A percentile compares a stretch with the other conserved stretches of the same genome.
phyloP scores from a whole-genome alignment of 2,329 filamentous ascomycete species.

The Laburnicola sp. region DNA sequence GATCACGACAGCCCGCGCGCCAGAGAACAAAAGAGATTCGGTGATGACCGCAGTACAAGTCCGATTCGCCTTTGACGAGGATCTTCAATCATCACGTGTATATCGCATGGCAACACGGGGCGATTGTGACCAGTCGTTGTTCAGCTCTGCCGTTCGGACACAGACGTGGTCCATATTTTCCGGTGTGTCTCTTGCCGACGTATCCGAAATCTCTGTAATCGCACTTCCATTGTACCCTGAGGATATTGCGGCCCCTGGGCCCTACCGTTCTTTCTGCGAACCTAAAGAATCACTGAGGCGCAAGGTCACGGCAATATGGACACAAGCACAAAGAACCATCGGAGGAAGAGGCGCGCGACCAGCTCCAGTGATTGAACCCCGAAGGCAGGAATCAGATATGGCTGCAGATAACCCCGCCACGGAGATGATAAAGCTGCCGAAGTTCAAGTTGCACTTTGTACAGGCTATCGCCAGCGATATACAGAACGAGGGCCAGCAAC shows the following conservation, averaged over 20 bases:
- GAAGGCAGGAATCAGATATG: too few species aligned
- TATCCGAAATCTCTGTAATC: conserved; percentile 9
- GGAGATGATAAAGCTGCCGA: too few species aligned
- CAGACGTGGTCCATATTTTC: conserved; percentile 14
- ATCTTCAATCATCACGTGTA: conserved; percentile 10
- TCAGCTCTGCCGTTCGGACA: conserved; percentile 8
- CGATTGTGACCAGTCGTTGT: conserved; percentile 5
- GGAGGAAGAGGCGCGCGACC: too few species aligned
- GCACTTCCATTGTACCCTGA: conserved; percentile 8
- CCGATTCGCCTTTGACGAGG: conserved; percentile 10
- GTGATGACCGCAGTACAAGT: not conserved
- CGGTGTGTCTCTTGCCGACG: conserved; percentile 10
- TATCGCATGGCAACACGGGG: conserved; percentile 2
- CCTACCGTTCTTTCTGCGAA: too few species aligned
- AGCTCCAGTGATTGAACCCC: too few species aligned
- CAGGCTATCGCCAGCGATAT: too few species aligned
- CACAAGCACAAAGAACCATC: too few species aligned
- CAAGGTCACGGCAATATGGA: too few species aligned
- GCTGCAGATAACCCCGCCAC: too few species aligned
- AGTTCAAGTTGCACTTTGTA: too few species aligned
- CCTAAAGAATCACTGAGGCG: too few species aligned
- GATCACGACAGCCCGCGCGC: not conserved
- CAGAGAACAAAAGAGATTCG: not conserved
- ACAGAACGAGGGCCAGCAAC: too few species aligned
- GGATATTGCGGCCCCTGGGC: conserved; percentile 56